Base-by-base conservation (phyloP, 2,329 filamentous ascomycete species). In the Penicillium fuscoglaucum region DNA sequence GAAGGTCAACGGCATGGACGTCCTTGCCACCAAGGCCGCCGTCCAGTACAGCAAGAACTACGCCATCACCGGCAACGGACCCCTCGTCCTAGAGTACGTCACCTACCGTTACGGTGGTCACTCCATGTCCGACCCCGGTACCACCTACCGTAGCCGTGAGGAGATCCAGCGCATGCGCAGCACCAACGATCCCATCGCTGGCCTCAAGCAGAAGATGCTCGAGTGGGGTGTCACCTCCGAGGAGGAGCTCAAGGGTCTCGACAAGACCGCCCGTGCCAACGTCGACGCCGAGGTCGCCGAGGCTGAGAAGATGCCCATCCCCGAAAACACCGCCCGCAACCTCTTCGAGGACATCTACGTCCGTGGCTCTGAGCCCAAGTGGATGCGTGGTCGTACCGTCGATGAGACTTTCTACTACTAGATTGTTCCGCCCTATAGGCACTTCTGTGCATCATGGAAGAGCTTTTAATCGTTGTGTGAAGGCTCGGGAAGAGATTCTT, bases 1-100 rank as follows among this genome's bases (percentile, higher is more conserved):
- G 72, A 99, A 99, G 87, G 91, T 99, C 79, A 99, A 99, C 82
- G 95, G 91, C 74, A 99, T 99, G 95, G 95, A 99, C 76, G 92
- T 96, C 70, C 90, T 99, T 63, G 93, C 95, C 65, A 93, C 97
- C 78, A 96, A 96, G 86, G 92, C 93, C 53, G 95, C 95, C 65
- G 92, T 96, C 72, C 84, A 93, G 80, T 93, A 96, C 82, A 92
- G 89, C 74, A 96, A 95, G 83, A 85, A 96, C 74, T 96, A 88
- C 83, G 89, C 91, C 66, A 80, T 84, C 60, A 82, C 85, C 61
- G 93, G 89, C 77, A 93, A 96, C 78, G 93, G 93, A 63, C 95
- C 95, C 66, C 85, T 99, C 64, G 95, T 99, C 72, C 89, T 96
- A 78, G 95, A 99, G 83, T 99, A 96, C 79, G 93, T 99, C 74